These are phyloP conservation scores for Pichia sp. DNA, from an alignment of 1,139 yeast genomes.

Conservation along the genomic window DNA sequence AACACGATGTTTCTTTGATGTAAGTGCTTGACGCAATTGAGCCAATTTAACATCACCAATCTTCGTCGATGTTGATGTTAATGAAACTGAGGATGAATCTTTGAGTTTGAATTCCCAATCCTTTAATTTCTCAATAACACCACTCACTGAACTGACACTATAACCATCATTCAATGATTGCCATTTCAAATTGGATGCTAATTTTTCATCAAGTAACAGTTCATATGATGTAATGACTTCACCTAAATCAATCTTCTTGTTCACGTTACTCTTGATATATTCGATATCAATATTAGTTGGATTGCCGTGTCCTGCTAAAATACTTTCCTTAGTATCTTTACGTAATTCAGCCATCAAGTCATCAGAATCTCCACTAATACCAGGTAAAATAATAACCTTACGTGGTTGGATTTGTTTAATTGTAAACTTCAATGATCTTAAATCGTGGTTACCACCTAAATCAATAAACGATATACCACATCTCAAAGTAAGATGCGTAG, in stretches of 20 bases:
- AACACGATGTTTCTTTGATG: conserved; percentile 62
- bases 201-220: conserved; percentile 64
- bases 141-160: conserved; percentile 79
- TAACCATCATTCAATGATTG: conserved; percentile 80
- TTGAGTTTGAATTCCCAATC: conserved; percentile 23
- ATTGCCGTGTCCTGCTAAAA: conserved; percentile 8
- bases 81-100: conserved; percentile 12
- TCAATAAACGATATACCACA: conserved; percentile 82
- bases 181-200: conserved; percentile 73
- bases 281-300: conserved; percentile 22
- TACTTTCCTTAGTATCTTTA: conserved; percentile 15
- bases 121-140: conserved; percentile 41
- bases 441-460: conserved; percentile 81
- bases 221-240: conserved; percentile 67
- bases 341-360: conserved; percentile 22
- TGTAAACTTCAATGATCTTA: conserved; percentile 77
- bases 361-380: conserved; percentile 20
- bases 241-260: conserved; percentile 51
- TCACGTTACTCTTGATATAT: conserved; percentile 35
- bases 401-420: conserved; percentile 79
- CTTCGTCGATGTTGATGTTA: conserved; percentile 48
- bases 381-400: conserved; percentile 56
- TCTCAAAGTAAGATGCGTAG: conserved; percentile 47
- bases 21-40: conserved; percentile 67
- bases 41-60: conserved; percentile 86